Conservation (phyloP, 164 flowering plant species). For the Aristolochia contorta region DNA sequence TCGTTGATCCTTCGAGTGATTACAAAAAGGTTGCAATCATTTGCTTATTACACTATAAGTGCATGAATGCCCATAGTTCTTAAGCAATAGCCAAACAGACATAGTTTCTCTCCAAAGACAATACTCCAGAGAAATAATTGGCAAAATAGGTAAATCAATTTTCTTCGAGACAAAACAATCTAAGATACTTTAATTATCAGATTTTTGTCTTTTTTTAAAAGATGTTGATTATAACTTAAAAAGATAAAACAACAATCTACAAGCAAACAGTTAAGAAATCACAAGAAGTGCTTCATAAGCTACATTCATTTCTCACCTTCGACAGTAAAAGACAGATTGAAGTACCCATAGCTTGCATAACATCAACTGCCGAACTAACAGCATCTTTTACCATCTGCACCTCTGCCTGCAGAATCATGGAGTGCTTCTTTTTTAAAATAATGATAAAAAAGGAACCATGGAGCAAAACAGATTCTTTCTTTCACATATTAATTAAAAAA, state of each 20-base stretch:
- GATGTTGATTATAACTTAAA: no score
- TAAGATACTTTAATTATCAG: no score
- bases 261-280: neutral
- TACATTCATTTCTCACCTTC: slow-evolving; percentile 34
- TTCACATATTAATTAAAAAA: neutral
- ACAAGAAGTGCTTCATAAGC: neutral
- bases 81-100: no score
- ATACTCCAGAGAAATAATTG: no score
- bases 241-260: neutral
- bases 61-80: no score
- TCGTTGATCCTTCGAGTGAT: no score
- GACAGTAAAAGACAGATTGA: slow-evolving; percentile 53
- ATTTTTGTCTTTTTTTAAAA: no score
- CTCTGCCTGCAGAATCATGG: slow-evolving; percentile 49
- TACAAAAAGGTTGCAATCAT: no score
- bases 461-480: slow-evolving; percentile 1
- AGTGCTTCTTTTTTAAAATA: neutral
- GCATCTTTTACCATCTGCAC: slow-evolving; percentile 49
- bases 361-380: slow-evolving; percentile 67
- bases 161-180: no score
- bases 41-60: no score
- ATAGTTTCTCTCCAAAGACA: no score
- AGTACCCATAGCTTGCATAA: slow-evolving; percentile 78
- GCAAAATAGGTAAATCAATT: no score
- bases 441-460: neutral